Base-by-base conservation (phyloP, 2,329 filamentous ascomycete genomes). In the Phaeophleospora eucalypticola region DNA sequence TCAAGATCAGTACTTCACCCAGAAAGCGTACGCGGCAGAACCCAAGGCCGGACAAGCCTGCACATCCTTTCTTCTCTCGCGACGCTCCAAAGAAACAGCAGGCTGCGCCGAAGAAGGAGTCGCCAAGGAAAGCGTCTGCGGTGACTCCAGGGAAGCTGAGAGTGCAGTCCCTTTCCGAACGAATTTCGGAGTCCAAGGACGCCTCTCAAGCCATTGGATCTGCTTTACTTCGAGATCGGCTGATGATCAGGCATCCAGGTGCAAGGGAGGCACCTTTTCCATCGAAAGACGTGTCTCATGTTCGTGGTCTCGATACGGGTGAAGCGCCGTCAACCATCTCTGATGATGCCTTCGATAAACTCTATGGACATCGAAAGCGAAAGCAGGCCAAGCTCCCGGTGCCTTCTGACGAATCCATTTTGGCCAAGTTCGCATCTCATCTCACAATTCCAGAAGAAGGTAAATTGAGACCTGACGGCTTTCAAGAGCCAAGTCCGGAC, bases 261-360 rank as follows among this genome's bases (percentile, higher is more conserved):
- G 75, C 83, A 7, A 71, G 73, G 52, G 75, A 86, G 44, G 79
- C 87, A 3, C 73, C 80, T n/a, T 93, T 87, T 84, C 87, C 87
- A 32, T 77, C 79, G 40, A 74, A 76, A 52, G 84, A 74, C 4
- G 81, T 80, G 62, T 68, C 75, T 1, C 86, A 89, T 63, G 68
- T 89, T 35, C 78, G 83, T 45, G 82, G 78, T 19, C 37, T 52
- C 4, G 41, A 41, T 2, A n/a, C 41, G 21, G 18, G 9, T 44
- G 16, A 33, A 46, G 38, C 38, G 14, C 12, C 12, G 34, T 47
- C 36, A 19, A 18, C 7, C 36, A 37, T 37, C 36, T 10, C 18
- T 8, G 32, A 41, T 14, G 17, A 12, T 4, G 36, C 41, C 7
- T 43, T 46, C 19, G 34, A 42, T n/a, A 17, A 18, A 32, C 3